A percentile compares a stretch with the other conserved stretches of the same genome.
Conservation (phyloP, 2,329 filamentous ascomycete species). For the Scopulariopsis brevicaulis region DNA sequence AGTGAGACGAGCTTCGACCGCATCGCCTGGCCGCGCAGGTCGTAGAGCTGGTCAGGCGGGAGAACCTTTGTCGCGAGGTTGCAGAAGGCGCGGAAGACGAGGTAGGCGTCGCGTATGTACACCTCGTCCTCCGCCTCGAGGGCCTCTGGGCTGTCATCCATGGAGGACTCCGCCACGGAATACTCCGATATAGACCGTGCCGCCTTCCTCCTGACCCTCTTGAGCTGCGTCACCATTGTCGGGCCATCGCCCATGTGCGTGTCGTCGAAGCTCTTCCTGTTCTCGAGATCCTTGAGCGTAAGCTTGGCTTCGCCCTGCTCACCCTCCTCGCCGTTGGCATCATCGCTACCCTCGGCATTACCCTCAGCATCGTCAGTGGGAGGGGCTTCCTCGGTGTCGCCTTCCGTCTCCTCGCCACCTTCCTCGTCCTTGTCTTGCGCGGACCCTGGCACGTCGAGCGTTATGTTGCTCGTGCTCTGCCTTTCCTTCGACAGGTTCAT, state of each 20-base stretch:
- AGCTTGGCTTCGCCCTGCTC: constrained; percentile 34
- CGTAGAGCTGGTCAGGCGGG: constrained; percentile 81
- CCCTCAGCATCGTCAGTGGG: constrained; percentile 15
- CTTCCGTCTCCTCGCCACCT: constrained; percentile 22
- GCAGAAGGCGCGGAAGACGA: constrained; percentile 95
- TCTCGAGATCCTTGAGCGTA: constrained; percentile 55
- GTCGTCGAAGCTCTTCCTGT: constrained; percentile 58
- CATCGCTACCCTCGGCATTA: constrained; percentile 10
- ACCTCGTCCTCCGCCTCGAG: constrained; percentile 79
- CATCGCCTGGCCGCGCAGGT: constrained; percentile 91
- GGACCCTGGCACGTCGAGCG: constrained; percentile 35
- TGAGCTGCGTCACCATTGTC: constrained; percentile 54
- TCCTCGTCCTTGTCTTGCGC: constrained; percentile 12
- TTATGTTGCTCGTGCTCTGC: constrained; percentile 38
- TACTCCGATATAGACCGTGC: constrained; percentile 40
- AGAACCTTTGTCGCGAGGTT: constrained; percentile 91
- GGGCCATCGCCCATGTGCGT: constrained; percentile 55
- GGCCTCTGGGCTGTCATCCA: constrained; percentile 45
- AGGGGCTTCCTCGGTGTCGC: constrained; percentile 12
- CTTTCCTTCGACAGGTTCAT: constrained; percentile 43
- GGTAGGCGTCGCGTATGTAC: constrained; percentile 91
- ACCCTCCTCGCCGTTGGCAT: constrained; percentile 18
- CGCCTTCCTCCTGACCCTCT: constrained; percentile 26
- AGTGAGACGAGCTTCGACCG: constrained; percentile 91
- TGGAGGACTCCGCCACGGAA: constrained; percentile 39